Evolutionary conservation across 257 asterid species (phyloP), one percentile per base, ranked within the genome.

Genomic region (Plantago ovata): DNA sequence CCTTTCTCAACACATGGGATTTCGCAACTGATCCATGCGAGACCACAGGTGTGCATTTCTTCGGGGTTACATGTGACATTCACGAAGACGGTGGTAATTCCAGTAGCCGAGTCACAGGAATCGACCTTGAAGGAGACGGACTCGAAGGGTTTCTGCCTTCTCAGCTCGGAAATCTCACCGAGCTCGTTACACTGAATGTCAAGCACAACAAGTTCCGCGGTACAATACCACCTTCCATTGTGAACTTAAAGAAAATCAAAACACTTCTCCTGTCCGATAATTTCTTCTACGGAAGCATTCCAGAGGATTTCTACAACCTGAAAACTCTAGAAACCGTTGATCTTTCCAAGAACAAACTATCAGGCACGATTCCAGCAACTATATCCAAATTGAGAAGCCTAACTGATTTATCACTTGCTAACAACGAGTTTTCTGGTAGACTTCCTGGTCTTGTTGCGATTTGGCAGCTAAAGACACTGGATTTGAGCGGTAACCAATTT

Each of bases 121-220:
- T 81, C 16, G 72, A 74, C 45, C 75, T 81, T 3, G 84, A 81
- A 56, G 84, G 74, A 5, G 87, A 81, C 13, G 80, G 75, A 16
- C 60, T 81, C 7, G 87, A 81, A 53, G 81, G 87, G 3, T 81
- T 77, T 61, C 45, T 81, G 38, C 64, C 76, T 18, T 77, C 84
- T 3, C 38, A 53, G 4, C 53, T 77, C 12, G 86, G 83, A 16
- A 71, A 71, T 63, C 60, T 80, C 7, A 52, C 84, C 0, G 79
- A 77, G 52, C 79, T 81, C 39, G 71, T 61, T 3, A 0, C 16
- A 9, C 38, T 81, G 6, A 81, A 81, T 64, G 60, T 81, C 0
- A 58, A 67, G 9, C 58, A 22, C 48, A 81, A 81, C 66, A 69
- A 63, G 54, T 77, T 81, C 62, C 46, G 81, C 2, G 84, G 87